Evolutionary conservation across 129 eudicot genomes (phyloP), one percentile per base, ranked within the genome.

Genomic region (Flaveria sonorensis): DNA sequence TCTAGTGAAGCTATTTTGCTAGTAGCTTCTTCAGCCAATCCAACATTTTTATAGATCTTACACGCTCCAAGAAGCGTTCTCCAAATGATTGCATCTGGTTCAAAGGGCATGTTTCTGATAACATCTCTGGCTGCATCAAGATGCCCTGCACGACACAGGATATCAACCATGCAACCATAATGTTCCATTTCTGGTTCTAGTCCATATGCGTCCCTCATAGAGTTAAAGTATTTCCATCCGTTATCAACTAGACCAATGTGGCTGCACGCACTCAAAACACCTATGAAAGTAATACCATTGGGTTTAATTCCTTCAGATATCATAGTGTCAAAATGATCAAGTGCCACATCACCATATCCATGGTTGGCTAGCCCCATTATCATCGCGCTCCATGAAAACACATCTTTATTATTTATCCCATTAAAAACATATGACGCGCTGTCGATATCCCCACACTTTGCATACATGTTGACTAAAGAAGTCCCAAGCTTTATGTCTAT

Each of bases 321-420:
- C 94, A 91, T 88, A 61, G 28, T 75, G 66, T 85, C 81, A 23
- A 91, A 91, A 14, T 82, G 86, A 50, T 82, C 64, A 8, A 91
- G 83, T 10, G 92, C 97, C 59, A 79, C 88, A 18, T 13, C 23
- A 0, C 90, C 94, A 80, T 65, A 73, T 10, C 97, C 97, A 75
- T 91, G 89, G 82, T 88, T 86, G 14, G 92, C 86, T 61, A 86
- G 90, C 10, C 90, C 94, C 72, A 81, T 77, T n/a, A 91, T 91
- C 92, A 88, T 91, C 19, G 87, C 85, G 70, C 88, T 91, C 97
- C 97, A 91, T 77, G 86, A 81, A 71, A 83, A 78, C 72, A 91
- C 77, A 77, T 76, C 84, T 70, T 70, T 91, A 1, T 47, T 50
- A 61, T 15, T 68, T 24, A 91, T 62, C 43, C 48, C 68, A 40